phyloP scores from a whole-genome alignment of 106 monocot species.

The Ottelia alismoides region DNA sequence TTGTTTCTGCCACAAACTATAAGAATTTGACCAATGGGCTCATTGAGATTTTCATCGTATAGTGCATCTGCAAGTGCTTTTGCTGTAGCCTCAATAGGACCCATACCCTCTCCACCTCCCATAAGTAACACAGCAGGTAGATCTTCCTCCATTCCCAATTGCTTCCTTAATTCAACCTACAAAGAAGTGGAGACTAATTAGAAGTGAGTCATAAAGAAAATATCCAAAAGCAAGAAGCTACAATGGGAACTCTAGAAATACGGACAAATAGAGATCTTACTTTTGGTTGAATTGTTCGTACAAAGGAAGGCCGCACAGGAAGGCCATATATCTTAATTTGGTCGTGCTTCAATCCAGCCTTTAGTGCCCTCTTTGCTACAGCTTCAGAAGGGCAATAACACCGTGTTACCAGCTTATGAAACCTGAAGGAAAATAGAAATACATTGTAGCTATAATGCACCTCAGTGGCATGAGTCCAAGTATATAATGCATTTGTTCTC shows the following conservation, averaged over 20 bases:
- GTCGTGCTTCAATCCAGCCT: constrained; percentile 65
- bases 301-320: constrained; percentile 93
- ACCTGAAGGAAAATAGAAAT: constrained; percentile 35
- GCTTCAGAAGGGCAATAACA: constrained; percentile 95
- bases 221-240: too few relatives aligned
- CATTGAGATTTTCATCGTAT: constrained; percentile 48
- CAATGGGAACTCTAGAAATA: too few relatives aligned
- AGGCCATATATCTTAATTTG: constrained; percentile 97
- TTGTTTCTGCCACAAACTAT: constrained; percentile 87
- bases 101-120: constrained; percentile 99
- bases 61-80: constrained; percentile 59
- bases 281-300: constrained; percentile 61
- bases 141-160: constrained; percentile 80
- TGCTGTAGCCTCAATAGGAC: constrained; percentile 96
- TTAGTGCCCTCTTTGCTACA: constrained; percentile 80
- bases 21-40: constrained; percentile 79
- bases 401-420: constrained; percentile 95
- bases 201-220: too few relatives aligned
- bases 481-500: too few relatives aligned
- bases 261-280: constrained; percentile 23
- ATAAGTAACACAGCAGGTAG: constrained; percentile 88
- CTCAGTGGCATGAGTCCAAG: too few relatives aligned
- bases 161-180: constrained; percentile 66
- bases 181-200: too few relatives aligned
- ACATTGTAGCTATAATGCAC: too few relatives aligned